Percentiles rank a stretch among this genome's conserved stretches.
Conservation (phyloP, 2,329 filamentous ascomycete genomes). For the Scedosporium apiospermum region DNA sequence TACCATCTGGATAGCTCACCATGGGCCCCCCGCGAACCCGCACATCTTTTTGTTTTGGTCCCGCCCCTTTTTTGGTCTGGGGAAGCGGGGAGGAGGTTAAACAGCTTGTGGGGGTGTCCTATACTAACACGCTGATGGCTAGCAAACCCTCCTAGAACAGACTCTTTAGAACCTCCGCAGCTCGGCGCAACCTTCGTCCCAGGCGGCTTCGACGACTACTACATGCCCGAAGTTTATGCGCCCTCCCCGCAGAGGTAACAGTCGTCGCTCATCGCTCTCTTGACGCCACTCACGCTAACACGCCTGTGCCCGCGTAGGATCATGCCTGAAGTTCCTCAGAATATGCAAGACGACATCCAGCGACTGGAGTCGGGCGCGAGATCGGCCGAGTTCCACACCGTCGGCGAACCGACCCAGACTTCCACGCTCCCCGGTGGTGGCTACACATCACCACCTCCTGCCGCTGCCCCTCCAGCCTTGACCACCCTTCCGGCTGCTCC, state of each 20-base stretch:
- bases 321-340: conserved; percentile 90
- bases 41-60: too few species aligned
- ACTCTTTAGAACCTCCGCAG: neutral
- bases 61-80: too few species aligned
- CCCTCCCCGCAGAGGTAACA: conserved; percentile 43
- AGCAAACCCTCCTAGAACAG: neutral
- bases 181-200: conserved; percentile 50
- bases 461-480: neutral
- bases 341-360: conserved; percentile 91
- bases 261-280: conserved; percentile 4
- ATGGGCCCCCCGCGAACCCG: too few species aligned
- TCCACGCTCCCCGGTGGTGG: neutral
- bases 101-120: too few species aligned
- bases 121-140: neutral
- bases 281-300: neutral
- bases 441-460: neutral
- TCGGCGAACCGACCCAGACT: conserved; percentile 3
- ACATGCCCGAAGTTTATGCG: conserved; percentile 50
- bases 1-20: too few species aligned
- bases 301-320: conserved; percentile 45
- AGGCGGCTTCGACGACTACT: conserved; percentile 49
- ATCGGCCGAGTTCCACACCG: conserved; percentile 27
- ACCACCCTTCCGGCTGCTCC: conserved; percentile 15
- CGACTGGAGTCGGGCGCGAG: conserved; percentile 77
- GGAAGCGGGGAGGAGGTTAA: too few species aligned